These are phyloP conservation scores for Clonostachys solani DNA, from an alignment of 2,329 filamentous ascomycete species.

Conservation along the genomic window DNA sequence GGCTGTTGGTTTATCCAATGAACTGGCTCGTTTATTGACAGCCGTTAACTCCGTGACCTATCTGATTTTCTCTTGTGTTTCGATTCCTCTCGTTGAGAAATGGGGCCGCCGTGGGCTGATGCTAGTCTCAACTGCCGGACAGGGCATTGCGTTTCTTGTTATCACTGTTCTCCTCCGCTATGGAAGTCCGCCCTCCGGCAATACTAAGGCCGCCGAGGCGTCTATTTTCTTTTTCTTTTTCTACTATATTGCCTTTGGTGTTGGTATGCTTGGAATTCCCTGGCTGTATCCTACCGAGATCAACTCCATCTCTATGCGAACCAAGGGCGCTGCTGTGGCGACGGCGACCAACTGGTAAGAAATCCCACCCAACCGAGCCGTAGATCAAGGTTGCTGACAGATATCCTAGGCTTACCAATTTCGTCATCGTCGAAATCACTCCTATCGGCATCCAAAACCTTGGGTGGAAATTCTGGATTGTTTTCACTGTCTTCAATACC, in stretches of 20 bases:
- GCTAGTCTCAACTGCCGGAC: constrained; percentile 17
- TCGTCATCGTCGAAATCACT: constrained; percentile 25
- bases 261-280: constrained; percentile 27
- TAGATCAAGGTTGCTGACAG: not conserved
- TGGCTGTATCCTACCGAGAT: constrained; percentile 37
- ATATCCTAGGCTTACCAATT: constrained; percentile 12
- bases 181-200: constrained; percentile 9
- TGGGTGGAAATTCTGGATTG: constrained; percentile 46
- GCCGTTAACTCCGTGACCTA: constrained; percentile 30
- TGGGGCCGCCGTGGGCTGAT: constrained; percentile 20
- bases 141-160: constrained; percentile 18
- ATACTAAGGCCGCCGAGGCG: constrained; percentile 13
- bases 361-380: too few relatives aligned
- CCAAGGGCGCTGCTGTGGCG: constrained; percentile 27
- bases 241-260: constrained; percentile 20
- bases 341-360: constrained; percentile 26
- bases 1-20: constrained; percentile 41
- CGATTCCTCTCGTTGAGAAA: constrained; percentile 19
- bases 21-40: constrained; percentile 42
- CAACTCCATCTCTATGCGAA: constrained; percentile 32
- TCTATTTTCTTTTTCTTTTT: constrained; percentile 22
- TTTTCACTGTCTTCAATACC: constrained; percentile 44
- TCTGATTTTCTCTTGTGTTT: constrained; percentile 11
- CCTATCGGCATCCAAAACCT: constrained; percentile 33
- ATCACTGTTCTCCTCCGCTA: constrained; percentile 17